phyloP scores from a whole-genome alignment of 352 stramenopile genomes.

The Phytopythium helicoides region DNA sequence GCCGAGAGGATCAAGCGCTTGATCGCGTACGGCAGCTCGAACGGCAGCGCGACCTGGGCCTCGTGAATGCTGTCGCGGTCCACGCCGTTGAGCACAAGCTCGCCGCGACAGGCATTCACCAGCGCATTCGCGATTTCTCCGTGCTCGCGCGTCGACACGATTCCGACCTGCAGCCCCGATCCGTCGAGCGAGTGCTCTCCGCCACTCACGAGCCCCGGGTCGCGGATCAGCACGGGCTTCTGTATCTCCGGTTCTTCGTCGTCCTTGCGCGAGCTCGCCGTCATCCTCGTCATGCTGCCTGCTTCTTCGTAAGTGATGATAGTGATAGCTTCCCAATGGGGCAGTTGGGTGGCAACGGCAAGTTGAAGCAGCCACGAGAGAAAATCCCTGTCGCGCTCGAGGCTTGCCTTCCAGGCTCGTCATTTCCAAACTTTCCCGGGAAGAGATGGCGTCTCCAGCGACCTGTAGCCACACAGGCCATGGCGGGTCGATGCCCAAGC shows the following conservation, averaged over 20 bases:
- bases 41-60: constrained; percentile 25
- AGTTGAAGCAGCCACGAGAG: too few species aligned
- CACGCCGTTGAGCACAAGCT: constrained; percentile 30
- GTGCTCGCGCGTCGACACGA: constrained; percentile 28
- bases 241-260: not conserved
- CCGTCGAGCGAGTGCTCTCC: constrained; percentile 17
- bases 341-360: too few species aligned
- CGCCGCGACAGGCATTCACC: constrained; percentile 21
- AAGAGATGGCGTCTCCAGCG: constrained; percentile 2
- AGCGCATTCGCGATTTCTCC: constrained; percentile 24
- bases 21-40: constrained; percentile 31
- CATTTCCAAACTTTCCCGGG: too few species aligned
- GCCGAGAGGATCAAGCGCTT: constrained; percentile 17
- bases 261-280: not conserved
- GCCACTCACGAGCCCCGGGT: constrained; percentile 28
- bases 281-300: not conserved
- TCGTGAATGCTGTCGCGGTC: constrained; percentile 25
- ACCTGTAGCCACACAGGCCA: constrained; percentile 9
- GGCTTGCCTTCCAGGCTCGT: too few species aligned
- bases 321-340: too few species aligned
- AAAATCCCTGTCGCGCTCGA: too few species aligned
- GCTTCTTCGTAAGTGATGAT: too few species aligned
- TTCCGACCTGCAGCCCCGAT: constrained; percentile 17
- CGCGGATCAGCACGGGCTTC: constrained; percentile 18
- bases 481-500: constrained; percentile 17